Base-by-base conservation (phyloP, 75 land plant species). In the Selaginella tamariscina region DNA sequence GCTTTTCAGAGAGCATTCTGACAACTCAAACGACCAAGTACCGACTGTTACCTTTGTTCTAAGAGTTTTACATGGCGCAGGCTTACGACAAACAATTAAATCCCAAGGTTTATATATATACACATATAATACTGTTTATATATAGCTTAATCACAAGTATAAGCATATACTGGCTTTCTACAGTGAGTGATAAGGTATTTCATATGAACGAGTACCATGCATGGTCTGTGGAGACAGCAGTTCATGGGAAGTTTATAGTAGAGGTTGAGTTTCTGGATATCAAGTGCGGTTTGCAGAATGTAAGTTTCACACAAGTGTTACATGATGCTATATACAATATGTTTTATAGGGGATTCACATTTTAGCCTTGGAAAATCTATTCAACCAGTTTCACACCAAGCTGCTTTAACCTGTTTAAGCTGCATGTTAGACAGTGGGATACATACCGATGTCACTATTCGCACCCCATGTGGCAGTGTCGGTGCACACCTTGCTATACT, bases 211-310 rank as follows among this genome's bases (percentile, higher is more conserved):
- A 87, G 33, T 86, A 87, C 72, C 86, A 86, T 70, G 84, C 86
- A 24, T 89, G 95, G 95, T 74, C 79, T n/a, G 64, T 89, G 28
- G 91, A 89, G 63, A 70, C 71, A 55, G 74, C 81, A 1, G 62
- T 84, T 59, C 70, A 79, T 60, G 91, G 91, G 24, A 89, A 79
- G 66, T 73, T 87, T 49, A 65, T 89, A 56, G 77, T 89, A 29
- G 95, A 89, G 66, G 85, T 84, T 26, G 95, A 89, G 64, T 89
- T 89, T 66, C 77, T 81, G 22, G 91, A 87, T 74, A 65, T 89
- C 57, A 89, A 89, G 78, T 77, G 39, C 49, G 66, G 73, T 20
- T 71, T 77, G 29, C 71, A 80, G 62, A 24, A 77, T 27, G 92
- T 88, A 83, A 85, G 87, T 22, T 33, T 26, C 30, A 55, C 28